phyloP scores from a whole-genome alignment of 345 rosid genomes.

The Microthlaspi erraticum region DNA sequence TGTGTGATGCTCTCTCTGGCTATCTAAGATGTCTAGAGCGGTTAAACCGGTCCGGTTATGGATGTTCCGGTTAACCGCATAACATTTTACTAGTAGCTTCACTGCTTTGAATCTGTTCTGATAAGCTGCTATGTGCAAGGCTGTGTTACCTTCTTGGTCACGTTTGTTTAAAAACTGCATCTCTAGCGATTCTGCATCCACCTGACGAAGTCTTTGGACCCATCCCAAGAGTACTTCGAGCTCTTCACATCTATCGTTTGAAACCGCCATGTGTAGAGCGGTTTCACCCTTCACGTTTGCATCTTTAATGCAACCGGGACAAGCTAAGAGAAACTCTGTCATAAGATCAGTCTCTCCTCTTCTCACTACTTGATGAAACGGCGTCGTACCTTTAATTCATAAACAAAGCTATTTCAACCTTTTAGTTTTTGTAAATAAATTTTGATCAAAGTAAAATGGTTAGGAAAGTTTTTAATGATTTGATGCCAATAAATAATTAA shows the following conservation, averaged over 20 bases:
- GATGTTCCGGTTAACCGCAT: constrained; percentile 16
- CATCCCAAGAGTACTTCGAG: constrained; percentile 39
- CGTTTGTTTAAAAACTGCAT: constrained; percentile 35
- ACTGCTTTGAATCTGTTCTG: constrained; percentile 35
- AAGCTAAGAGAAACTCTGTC: constrained; percentile 36
- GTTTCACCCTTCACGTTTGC: constrained; percentile 37
- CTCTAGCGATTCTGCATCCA: background rate
- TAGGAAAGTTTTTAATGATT: background rate
- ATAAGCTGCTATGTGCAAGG: constrained; percentile 45
- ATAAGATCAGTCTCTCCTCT: constrained; percentile 40
- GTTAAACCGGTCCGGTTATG: constrained; percentile 26
- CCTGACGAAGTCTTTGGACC: constrained; percentile 21
- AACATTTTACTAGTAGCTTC: constrained; percentile 26
- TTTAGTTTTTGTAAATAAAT: background rate
- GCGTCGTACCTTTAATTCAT: constrained; percentile 30
- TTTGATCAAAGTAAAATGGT: background rate
- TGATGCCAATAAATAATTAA: background rate
- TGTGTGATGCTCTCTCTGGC: constrained; percentile 2
- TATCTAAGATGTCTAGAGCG: constrained; percentile 31
- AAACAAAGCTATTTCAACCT: background rate
- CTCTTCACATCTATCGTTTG: constrained; percentile 17
- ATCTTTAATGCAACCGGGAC: constrained; percentile 38
- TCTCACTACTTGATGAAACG: constrained; percentile 35
- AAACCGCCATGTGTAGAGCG: constrained; percentile 42
- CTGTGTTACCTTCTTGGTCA: constrained; percentile 46